Percentiles rank a stretch among this genome's conserved stretches.
Evolutionary conservation across 495 filamentous ascomycete genomes (phyloP).

Genomic region (Astrocystis sublimbata): DNA sequence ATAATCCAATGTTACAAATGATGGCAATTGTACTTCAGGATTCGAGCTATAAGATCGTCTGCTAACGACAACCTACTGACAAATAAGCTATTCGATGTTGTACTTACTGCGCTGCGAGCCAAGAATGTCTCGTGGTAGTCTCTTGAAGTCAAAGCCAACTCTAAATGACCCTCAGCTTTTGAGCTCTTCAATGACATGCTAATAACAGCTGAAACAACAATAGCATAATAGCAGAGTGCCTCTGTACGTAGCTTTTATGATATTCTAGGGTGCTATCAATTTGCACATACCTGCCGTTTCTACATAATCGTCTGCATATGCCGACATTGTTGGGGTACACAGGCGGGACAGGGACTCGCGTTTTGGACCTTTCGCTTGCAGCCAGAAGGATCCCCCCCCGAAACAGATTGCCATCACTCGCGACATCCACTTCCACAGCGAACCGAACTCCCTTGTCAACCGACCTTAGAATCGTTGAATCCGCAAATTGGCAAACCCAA

Average conservation of each 20-base stretch:
- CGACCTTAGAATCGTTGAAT: not conserved
- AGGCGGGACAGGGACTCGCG: not conserved
- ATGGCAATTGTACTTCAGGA: too few species aligned
- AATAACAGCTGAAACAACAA: too few species aligned
- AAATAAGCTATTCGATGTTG: not conserved
- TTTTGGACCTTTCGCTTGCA: not conserved
- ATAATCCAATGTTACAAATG: not conserved
- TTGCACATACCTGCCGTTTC: too few species aligned
- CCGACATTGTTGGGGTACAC: not conserved
- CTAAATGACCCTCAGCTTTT: not conserved
- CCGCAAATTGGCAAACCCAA: too few species aligned
- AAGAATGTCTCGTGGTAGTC: not conserved
- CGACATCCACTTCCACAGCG: slow-evolving; percentile 3
- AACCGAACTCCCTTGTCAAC: not conserved
- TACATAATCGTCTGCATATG: too few species aligned
- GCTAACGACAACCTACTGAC: not conserved
- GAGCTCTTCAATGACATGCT: not conserved
- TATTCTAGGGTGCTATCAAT: too few species aligned
- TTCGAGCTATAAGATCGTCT: not conserved
- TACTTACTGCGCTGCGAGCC: not conserved
- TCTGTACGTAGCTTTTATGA: too few species aligned
- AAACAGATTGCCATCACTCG: slow-evolving; percentile 9
- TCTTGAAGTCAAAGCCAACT: not conserved
- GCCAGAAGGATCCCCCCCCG: slow-evolving; percentile 1
- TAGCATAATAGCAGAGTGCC: too few species aligned